Evolutionary conservation across 306 rosid genomes (phyloP).

Genomic region (Ziziphus jujuba): DNA sequence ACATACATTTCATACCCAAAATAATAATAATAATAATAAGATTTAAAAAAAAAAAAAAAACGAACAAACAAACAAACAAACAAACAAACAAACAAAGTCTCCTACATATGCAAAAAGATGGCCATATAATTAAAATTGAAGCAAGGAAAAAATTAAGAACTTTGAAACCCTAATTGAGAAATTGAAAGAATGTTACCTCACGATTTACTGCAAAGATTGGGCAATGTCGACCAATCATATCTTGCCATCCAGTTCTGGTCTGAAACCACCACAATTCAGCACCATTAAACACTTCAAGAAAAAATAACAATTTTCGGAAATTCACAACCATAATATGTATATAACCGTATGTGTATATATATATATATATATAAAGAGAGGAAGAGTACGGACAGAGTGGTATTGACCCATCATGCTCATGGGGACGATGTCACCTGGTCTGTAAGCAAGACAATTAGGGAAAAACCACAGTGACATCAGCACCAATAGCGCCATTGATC

Average conservation of each 20-base stretch:
- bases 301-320: background rate
- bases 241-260: slow-evolving; percentile 93
- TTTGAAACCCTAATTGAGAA: slow-evolving; percentile 29
- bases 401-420: slow-evolving; percentile 98
- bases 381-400: slow-evolving; percentile 69
- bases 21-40: too few species aligned
- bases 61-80: background rate
- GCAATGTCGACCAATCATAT: slow-evolving; percentile 88
- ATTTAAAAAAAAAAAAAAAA: background rate
- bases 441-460: slow-evolving; percentile 47
- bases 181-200: slow-evolving; percentile 54
- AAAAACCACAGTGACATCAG: slow-evolving; percentile 29
- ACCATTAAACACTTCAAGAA: slow-evolving; percentile 13
- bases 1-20: slow-evolving; percentile 14
- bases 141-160: background rate
- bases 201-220: slow-evolving; percentile 90
- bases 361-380: background rate
- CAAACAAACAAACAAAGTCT: too few species aligned
- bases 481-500: slow-evolving; percentile 17
- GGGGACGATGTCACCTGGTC: slow-evolving; percentile 86
- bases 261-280: slow-evolving; percentile 27
- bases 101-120: background rate
- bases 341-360: background rate
- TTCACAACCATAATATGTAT: background rate
- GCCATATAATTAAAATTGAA: background rate